Base-by-base conservation (phyloP, 257 asterid genomes). In the Capsicum pubescens region DNA sequence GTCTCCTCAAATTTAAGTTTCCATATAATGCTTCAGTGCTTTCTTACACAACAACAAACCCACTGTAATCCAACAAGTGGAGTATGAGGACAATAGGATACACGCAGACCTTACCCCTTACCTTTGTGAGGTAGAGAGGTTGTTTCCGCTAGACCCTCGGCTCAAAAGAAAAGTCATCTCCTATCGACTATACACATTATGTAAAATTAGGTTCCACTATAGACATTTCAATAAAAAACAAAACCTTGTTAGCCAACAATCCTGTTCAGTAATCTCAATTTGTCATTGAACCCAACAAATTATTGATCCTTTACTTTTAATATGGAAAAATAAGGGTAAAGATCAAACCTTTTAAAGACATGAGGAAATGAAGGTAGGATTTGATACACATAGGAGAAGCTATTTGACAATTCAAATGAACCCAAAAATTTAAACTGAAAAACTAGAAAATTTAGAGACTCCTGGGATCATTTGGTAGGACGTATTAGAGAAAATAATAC, bases 361-460 rank as follows among this genome's bases (percentile, higher is more conserved):
- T 15, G 64, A 8, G 32, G 26, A 59, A 58, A 58, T 58, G 26
- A 17, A 59, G 26, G 26, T 59, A 16, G 9, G 64, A 56, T 59
- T 59, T 17, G 64, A 59, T 57, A 9, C 13, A 21, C 8, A n/a
- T 11, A 69, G 52, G 16, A 3, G 7, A 39, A 58, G n/a, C 6
- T 12, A 11, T 63, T 14, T 50, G 57, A 32, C 13, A n/a, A 67
- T 61, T 42, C 50, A 57, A 72, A 59, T 7, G 10, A 16, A 59
- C 17, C 32, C 81, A 69, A 60, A 8, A 48, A 70, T n/a, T 36
- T 69, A 69, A 69, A 32, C 48, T 68, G 50, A 35, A 81, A 39
- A 81, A 36, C 8, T 2, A n/a, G 21, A 50, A 81, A 39, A 8
- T 2, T 81, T 17, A 36, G n/a, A n/a, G 52, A 15, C 59, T 55